A percentile compares a stretch with the other conserved stretches of the same genome.
These are phyloP conservation scores for Aspergillus uvarum DNA, from an alignment of 2,329 filamentous ascomycete genomes.

Conservation along the genomic window DNA sequence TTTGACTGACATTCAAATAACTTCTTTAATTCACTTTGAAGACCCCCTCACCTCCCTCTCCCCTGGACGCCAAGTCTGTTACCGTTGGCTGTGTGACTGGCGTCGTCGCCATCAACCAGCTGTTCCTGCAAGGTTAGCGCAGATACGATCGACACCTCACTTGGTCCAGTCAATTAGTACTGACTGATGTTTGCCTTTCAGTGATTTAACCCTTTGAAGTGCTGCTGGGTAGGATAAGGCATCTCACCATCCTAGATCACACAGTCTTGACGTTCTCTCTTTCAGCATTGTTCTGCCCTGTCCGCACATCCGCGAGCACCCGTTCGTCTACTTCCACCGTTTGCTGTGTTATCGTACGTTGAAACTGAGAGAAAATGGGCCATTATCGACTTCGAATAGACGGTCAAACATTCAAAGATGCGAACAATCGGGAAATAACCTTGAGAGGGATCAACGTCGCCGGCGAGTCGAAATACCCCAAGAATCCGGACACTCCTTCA, in stretches of 20 bases:
- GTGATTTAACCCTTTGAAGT: neutral
- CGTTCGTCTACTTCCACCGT: neutral
- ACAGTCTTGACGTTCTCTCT: neutral
- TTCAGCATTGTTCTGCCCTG: neutral
- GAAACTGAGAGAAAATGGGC: conserved; percentile 57
- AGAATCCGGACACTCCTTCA: conserved; percentile 75
- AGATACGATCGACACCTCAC: conserved; percentile 3
- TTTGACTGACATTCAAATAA: neutral
- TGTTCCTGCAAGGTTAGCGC: conserved; percentile 6
- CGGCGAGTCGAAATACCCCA: conserved; percentile 86
- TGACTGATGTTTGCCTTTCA: neutral
- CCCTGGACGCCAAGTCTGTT: neutral
- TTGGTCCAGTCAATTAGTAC: neutral
- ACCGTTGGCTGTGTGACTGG: neutral
- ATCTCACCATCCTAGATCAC: neutral
- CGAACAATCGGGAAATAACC: conserved; percentile 77
- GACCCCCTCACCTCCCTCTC: neutral
- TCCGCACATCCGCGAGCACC: neutral
- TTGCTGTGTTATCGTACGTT: neutral
- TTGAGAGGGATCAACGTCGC: conserved; percentile 93
- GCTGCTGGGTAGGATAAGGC: neutral
- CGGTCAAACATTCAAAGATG: conserved; percentile 79
- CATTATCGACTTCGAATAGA: conserved; percentile 78
- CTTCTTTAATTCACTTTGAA: neutral
- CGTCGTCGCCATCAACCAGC: neutral